Evolutionary conservation across 116 monocot genomes (phyloP).

Genomic region (Trichopus zeylanicus): DNA sequence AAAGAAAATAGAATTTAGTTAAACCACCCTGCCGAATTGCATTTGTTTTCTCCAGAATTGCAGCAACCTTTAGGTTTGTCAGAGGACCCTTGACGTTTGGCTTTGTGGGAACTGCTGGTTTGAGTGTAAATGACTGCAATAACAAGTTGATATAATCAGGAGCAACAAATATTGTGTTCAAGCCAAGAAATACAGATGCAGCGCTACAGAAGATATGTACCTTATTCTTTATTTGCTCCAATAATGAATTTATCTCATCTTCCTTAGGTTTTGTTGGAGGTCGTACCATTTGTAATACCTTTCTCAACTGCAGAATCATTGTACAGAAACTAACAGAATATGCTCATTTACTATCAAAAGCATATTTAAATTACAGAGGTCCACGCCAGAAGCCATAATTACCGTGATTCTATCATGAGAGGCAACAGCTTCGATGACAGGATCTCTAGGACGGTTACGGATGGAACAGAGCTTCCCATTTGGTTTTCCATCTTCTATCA

Average conservation of each 20-base stretch:
- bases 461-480: no score
- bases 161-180: not conserved
- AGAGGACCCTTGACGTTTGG: constrained; percentile 47
- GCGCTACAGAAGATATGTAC: constrained; percentile 25
- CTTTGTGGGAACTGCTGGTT: constrained; percentile 46
- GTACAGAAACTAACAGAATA: not conserved
- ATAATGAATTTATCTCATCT: constrained; percentile 57
- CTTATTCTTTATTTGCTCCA: constrained; percentile 91
- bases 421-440: no score
- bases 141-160: constrained; percentile 8
- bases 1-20: not conserved
- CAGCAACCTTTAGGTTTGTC: constrained; percentile 83
- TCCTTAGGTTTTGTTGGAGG: constrained; percentile 31
- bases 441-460: no score
- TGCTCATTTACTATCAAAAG: no score
- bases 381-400: no score
- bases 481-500: no score
- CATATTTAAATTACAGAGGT: no score
- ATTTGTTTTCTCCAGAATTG: constrained; percentile 93
- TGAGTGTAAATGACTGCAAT: constrained; percentile 75
- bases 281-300: constrained; percentile 61
- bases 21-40: constrained; percentile 68
- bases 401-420: no score
- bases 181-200: not conserved
- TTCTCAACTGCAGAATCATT: constrained; percentile 66